These are phyloP conservation scores for Pseudogymnoascus sp. DNA, from an alignment of 2,329 filamentous ascomycete species.

Conservation along the genomic window DNA sequence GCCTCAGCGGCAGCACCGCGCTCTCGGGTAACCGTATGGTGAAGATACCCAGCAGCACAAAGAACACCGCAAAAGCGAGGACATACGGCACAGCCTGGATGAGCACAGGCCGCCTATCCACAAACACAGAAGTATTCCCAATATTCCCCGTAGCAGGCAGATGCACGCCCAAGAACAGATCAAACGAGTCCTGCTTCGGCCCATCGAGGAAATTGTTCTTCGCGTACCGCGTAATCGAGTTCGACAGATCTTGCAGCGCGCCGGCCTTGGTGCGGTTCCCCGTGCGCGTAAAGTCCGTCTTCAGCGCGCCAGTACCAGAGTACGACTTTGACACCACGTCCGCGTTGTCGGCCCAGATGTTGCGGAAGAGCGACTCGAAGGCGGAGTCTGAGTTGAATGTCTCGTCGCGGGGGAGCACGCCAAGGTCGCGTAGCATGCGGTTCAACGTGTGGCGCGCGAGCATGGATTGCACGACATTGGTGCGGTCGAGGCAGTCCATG, in stretches of 20 bases:
- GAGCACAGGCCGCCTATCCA: slow-evolving; percentile 73
- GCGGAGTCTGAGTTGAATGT: slow-evolving; percentile 62
- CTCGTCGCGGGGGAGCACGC: slow-evolving; percentile 67
- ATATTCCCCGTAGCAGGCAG: slow-evolving; percentile 63
- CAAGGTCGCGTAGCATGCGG: slow-evolving; percentile 77
- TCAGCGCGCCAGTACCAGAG: slow-evolving; percentile 91
- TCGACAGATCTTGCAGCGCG: slow-evolving; percentile 75
- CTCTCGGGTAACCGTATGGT: slow-evolving; percentile 64
- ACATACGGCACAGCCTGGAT: slow-evolving; percentile 94
- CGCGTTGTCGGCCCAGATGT: slow-evolving; percentile 97
- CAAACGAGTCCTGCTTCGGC: slow-evolving; percentile 88
- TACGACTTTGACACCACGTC: slow-evolving; percentile 90
- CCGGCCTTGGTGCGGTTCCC: slow-evolving; percentile 81
- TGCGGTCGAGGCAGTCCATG: slow-evolving; percentile 98
- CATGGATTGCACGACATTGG: slow-evolving; percentile 97
- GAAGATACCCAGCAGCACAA: slow-evolving; percentile 66
- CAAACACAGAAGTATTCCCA: slow-evolving; percentile 66
- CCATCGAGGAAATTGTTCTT: slow-evolving; percentile 94
- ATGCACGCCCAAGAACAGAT: slow-evolving; percentile 85
- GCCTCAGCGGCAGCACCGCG: slow-evolving; percentile 67
- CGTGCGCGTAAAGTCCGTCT: slow-evolving; percentile 95
- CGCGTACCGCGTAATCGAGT: slow-evolving; percentile 82
- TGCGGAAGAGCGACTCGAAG: slow-evolving; percentile 90
- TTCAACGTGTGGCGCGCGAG: slow-evolving; percentile 82
- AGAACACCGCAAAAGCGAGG: slow-evolving; percentile 73